Conservation (phyloP, 2,329 filamentous ascomycete species). For the Ophiostoma angusticollis region DNA sequence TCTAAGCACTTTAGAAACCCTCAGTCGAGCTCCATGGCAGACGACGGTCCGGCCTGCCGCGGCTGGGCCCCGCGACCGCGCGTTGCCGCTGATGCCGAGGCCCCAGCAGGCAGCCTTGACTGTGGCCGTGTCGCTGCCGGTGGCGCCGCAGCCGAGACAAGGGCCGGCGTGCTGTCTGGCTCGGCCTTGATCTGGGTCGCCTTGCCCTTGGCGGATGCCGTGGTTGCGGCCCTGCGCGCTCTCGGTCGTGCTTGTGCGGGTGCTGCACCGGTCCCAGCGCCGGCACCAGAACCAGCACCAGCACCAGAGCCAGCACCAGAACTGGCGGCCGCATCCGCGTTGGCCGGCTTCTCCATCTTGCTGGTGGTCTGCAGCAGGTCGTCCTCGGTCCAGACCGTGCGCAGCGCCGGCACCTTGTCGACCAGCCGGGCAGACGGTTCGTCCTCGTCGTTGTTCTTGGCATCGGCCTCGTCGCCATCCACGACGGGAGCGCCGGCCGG, state of each 20-base stretch:
- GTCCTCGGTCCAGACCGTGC: slow-evolving; percentile 30
- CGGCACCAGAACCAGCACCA: too few species aligned
- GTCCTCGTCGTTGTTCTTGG: slow-evolving; percentile 16
- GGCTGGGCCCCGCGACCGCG: slow-evolving; percentile 6
- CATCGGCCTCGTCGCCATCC: slow-evolving; percentile 13
- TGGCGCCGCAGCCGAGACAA: too few species aligned
- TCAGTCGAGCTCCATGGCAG: slow-evolving; percentile 10
- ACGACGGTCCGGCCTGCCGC: slow-evolving; percentile 4
- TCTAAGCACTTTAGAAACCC: too few species aligned
- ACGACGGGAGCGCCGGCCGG: slow-evolving; percentile 15
- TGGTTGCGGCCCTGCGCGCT: too few species aligned
- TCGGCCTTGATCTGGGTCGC: slow-evolving; percentile 6
- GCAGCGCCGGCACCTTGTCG: slow-evolving; percentile 26
- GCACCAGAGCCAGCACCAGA: too few species aligned
- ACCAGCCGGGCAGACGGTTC: slow-evolving; percentile 20
- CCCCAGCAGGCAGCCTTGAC: neutral
- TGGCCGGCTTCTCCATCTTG: slow-evolving; percentile 20
- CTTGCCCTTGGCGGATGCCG: slow-evolving; percentile 10
- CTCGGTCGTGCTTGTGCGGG: too few species aligned
- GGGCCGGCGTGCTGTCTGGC: too few species aligned
- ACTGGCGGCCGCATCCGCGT: neutral
- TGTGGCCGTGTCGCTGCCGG: neutral
- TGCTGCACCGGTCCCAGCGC: too few species aligned
- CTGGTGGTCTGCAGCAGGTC: slow-evolving; percentile 34
- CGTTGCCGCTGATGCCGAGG: neutral